Percentiles rank a stretch among this genome's conserved stretches.
Evolutionary conservation across 2,329 filamentous ascomycete species (phyloP).

Genomic region (Curvularia sp.): DNA sequence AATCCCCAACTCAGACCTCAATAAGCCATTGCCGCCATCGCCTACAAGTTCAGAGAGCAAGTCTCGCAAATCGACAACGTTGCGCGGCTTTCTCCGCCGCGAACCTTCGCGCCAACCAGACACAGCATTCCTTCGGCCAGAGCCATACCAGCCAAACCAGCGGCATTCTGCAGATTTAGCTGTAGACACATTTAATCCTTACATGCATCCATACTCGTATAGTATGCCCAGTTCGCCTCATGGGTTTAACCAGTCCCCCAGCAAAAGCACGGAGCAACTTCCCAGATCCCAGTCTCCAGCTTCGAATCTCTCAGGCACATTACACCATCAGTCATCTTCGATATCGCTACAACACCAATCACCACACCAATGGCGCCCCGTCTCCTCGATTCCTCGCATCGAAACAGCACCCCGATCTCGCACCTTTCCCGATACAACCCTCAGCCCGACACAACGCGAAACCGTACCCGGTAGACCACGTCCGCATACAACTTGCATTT

Average conservation of each 20-base stretch:
- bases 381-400: conserved; percentile 30
- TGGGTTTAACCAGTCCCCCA: conserved; percentile 21
- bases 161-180: conserved; percentile 30
- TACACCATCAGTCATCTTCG: conserved; percentile 20
- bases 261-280: conserved; percentile 20
- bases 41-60: conserved; percentile 35
- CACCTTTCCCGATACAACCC: conserved; percentile 38
- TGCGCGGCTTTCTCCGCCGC: conserved; percentile 40
- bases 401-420: conserved; percentile 35
- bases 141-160: conserved; percentile 24
- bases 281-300: conserved; percentile 35
- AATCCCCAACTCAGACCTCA: conserved; percentile 33
- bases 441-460: conserved; percentile 29
- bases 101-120: conserved; percentile 32
- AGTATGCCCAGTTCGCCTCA: conserved; percentile 48
- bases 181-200: conserved; percentile 30
- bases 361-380: conserved; percentile 22
- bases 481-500: conserved; percentile 43
- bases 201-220: conserved; percentile 36
- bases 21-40: conserved; percentile 42
- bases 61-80: conserved; percentile 30
- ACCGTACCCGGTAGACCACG: conserved; percentile 31
- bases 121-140: conserved; percentile 33
- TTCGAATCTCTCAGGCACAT: conserved; percentile 23
- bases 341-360: neutral